phyloP scores from a whole-genome alignment of 176 grass and related monocot genomes.

The Phoenix dactylifera region DNA sequence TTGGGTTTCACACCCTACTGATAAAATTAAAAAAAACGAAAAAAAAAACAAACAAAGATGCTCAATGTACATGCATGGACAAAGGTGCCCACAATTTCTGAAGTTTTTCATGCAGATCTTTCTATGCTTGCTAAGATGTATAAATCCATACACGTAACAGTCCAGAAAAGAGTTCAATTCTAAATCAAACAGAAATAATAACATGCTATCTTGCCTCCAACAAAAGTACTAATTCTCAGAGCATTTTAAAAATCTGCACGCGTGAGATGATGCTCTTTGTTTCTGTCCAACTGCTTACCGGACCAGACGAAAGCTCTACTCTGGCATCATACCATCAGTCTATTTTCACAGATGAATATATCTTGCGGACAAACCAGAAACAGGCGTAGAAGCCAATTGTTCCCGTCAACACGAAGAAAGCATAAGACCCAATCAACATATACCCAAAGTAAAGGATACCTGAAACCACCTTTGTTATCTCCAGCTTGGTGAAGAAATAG shows the following conservation, averaged over 20 bases:
- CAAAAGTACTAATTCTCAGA: neutral
- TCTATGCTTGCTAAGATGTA: too few species aligned
- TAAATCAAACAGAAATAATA: neutral
- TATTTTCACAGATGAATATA: slow-evolving; percentile 45
- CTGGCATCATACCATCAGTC: slow-evolving; percentile 20
- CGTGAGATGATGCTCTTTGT: neutral
- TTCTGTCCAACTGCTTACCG: too few species aligned
- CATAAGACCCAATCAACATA: slow-evolving; percentile 42
- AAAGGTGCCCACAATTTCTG: too few species aligned
- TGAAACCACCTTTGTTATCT: slow-evolving; percentile 43
- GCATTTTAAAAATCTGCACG: neutral
- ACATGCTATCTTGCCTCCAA: neutral
- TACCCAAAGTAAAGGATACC: slow-evolving; percentile 44
- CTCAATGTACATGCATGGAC: too few species aligned
- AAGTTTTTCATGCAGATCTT: too few species aligned
- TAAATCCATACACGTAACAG: too few species aligned
- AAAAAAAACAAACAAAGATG: too few species aligned
- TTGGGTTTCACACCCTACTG: too few species aligned
- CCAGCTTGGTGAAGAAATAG: slow-evolving; percentile 54
- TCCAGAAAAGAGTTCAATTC: neutral
- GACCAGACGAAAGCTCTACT: neutral
- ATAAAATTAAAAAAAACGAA: too few species aligned
- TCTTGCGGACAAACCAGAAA: slow-evolving; percentile 41
- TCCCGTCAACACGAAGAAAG: slow-evolving; percentile 44
- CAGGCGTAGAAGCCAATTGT: slow-evolving; percentile 45